Base-by-base conservation (phyloP, 179 eudicot species). In the Beta lomatogona region DNA sequence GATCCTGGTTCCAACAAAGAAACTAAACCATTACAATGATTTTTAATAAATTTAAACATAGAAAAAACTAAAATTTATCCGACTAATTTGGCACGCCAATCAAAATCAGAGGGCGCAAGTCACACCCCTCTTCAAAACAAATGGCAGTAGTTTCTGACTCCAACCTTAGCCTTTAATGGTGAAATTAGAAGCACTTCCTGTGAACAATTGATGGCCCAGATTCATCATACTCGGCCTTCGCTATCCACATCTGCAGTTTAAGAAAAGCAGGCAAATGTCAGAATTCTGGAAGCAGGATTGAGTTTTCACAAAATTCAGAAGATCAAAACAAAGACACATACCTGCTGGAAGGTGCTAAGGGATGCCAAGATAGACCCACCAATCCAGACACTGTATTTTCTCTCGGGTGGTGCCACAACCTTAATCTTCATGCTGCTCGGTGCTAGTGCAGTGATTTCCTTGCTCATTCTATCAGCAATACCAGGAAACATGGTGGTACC, bases 401-500 rank as follows among this genome's bases (percentile, higher is more conserved):
- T 86, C 88, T 86, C 88, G 28, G 88, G 88, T 9, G 88, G 88
- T 12, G 88, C 88, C 28, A 86, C 88, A 46, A 86, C 86, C 78
- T 86, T 86, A 48, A 86, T 85, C 31, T 85, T 85, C 87, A 86
- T 86, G 84, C 84, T 86, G 75, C 86, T 86, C 0, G 88, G 88
- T 1, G 88, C 88, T 9, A 86, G 74, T n/a, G 88, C 88, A 66
- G 86, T 86, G 67, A 86, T 84, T 79, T 86, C 88, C 86, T 83
- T 86, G 77, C 88, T 86, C 88, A 86, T 86, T 76, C 88, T 75
- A 76, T 86, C 88, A 44, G 86, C 88, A 71, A 86, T 86, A 6
- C 88, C 88, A 16, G 84, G n/a, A 64, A 86, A 86, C 88, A 86
- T 86, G 66, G 88, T 86, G 10, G 88, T 86, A 70, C 88, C 88